Evolutionary conservation across 2,329 filamentous ascomycete genomes (phyloP), one percentile per base, ranked within the genome.

Genomic region (Apiospora kogelbergensis): DNA sequence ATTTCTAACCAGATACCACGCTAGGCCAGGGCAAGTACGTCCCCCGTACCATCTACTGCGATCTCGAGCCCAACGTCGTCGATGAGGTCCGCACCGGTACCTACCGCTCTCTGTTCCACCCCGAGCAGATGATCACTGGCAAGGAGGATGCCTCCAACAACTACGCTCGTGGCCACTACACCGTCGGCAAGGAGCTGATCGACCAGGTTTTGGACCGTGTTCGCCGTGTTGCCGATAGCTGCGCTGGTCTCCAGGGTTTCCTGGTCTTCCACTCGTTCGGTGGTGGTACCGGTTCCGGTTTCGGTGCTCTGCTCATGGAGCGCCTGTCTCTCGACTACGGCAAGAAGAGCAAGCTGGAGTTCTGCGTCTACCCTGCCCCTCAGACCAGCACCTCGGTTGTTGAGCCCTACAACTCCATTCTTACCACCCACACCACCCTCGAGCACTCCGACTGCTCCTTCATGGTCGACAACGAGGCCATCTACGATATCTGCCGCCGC

Each of bases 81-180:
- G 96, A 99, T 81, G 96, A 98, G 88, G 96, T 98, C 85, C 95
- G 96, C 86, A 98, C 95, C 78, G 96, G 96, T 81, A 84, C 94
- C 82, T 99, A 98, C 90, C 93, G 95, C 80, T 92, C 89, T 81
- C 92, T 99, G 74, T 98, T 98, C 91, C 96, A 98, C 88, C 96
- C 96, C 70, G 96, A 98, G 86, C 93, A 97, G 86, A 97, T 99
- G 95, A 98, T 99, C 85, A 97, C 94, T 74, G 96, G 96, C 85
- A 98, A 98, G 91, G 96, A 98, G 89, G 96, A 98, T 91, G 96
- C 96, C 76, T 98, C 95, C 77, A 99, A 99, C 93, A 99, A 99
- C 91, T 98, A 98, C 81, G 96, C 96, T 78, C 95, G 96, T 89
- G 96, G 96, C 76, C 96, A 99, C 89, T 99, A 99, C 90, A 99